A percentile compares a stretch with the other conserved stretches of the same genome.
Conservation (phyloP, 208 protist genomes). For the Porcisia hertigi region DNA sequence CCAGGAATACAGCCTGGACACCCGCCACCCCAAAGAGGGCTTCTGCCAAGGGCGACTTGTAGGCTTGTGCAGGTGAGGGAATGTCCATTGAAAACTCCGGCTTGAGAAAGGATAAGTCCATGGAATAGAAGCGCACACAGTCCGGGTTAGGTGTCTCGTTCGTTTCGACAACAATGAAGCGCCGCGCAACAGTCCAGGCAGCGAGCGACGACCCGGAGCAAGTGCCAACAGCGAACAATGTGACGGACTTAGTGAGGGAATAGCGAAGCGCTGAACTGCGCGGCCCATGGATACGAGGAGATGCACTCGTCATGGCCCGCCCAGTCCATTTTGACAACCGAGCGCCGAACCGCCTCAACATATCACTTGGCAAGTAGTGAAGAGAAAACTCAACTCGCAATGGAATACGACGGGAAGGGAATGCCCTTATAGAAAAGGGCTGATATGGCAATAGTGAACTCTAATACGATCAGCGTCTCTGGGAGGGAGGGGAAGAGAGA, state of each 20-base stretch:
- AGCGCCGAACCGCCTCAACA: not conserved
- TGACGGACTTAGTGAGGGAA: not conserved
- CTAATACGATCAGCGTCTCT: no score
- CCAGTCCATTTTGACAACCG: not conserved
- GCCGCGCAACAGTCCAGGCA: not conserved
- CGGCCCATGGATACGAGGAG: not conserved
- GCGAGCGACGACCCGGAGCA: slow-evolving; percentile 2
- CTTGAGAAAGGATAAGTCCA: slow-evolving; percentile 85
- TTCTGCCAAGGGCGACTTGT: slow-evolving; percentile 75
- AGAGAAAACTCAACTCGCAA: not conserved
- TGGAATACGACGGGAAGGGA: not conserved
- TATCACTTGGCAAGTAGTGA: not conserved
- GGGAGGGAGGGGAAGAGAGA: no score
- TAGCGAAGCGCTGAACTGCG: not conserved
- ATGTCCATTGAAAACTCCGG: slow-evolving; percentile 79
- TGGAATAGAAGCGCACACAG: slow-evolving; percentile 86
- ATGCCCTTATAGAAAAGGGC: not conserved
- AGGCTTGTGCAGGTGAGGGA: slow-evolving; percentile 57
- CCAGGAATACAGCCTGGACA: slow-evolving; percentile 71
- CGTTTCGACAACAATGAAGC: slow-evolving; percentile 69
- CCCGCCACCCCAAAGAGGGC: slow-evolving; percentile 70
- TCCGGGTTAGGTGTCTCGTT: slow-evolving; percentile 87
- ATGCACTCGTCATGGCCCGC: not conserved
- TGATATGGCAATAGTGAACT: no score
- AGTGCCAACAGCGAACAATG: not conserved